A percentile compares a stretch with the other conserved stretches of the same genome.
Evolutionary conservation across 75 land plant species (phyloP).

Genomic region (Isoetes taiwanensis): DNA sequence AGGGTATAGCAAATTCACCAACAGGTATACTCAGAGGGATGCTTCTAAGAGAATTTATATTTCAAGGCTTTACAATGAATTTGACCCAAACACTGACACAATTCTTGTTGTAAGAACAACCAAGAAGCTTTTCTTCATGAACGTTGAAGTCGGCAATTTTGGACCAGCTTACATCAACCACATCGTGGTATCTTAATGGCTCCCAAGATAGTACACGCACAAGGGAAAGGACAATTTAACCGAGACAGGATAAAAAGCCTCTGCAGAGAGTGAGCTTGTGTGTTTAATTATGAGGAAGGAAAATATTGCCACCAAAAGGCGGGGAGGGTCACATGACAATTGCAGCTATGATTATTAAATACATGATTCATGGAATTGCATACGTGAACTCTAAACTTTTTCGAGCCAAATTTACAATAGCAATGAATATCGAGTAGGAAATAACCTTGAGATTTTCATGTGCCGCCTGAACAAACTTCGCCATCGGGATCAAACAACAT

Average conservation of each 20-base stretch:
- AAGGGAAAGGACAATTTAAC: neutral
- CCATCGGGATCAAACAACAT: conserved; percentile 2
- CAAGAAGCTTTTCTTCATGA: conserved; percentile 6
- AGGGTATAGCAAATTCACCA: too few relatives aligned
- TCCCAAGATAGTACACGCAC: conserved; percentile 3
- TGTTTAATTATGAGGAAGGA: too few relatives aligned
- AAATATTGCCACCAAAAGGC: neutral
- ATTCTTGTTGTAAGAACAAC: conserved; percentile 1
- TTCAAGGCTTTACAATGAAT: too few relatives aligned
- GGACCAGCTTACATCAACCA: conserved; percentile 2
- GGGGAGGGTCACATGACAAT: neutral
- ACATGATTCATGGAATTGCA: neutral
- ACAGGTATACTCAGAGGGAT: too few relatives aligned
- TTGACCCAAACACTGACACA: conserved; percentile 8
- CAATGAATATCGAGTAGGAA: neutral
- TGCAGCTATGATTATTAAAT: neutral
- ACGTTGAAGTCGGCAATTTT: conserved; percentile 2
- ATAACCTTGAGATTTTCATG: conserved; percentile 2
- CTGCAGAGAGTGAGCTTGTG: too few relatives aligned
- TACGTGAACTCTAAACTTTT: neutral
- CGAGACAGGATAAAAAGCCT: neutral
- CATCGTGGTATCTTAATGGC: conserved; percentile 4
- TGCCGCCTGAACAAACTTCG: neutral
- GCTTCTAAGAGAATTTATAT: too few relatives aligned
- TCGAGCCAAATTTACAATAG: neutral